Conservation (phyloP, 148 eudicot species). For the Amaranthus cruentus region DNA sequence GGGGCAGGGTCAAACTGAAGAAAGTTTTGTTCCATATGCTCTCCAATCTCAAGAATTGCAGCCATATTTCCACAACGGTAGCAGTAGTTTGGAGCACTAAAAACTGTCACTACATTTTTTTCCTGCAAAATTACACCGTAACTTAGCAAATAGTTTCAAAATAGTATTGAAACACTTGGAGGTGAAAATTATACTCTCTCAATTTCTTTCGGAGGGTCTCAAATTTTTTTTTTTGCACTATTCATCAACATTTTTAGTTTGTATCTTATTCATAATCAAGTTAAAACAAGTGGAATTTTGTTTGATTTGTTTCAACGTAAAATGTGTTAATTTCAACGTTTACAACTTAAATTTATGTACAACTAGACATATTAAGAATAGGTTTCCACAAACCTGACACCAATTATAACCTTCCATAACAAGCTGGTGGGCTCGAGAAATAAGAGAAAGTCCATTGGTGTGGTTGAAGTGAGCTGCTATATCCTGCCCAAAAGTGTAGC, state of each 20-base stretch:
- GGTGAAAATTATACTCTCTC: neutral
- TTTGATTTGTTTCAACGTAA: too few relatives aligned
- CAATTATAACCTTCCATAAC: constrained; percentile 97
- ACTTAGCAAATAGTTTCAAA: neutral
- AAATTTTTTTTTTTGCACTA: too few relatives aligned
- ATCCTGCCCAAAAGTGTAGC: constrained; percentile 95
- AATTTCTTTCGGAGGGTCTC: too few relatives aligned
- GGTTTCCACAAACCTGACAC: constrained; percentile 66
- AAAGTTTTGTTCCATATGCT: constrained; percentile 88
- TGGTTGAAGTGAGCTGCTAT: constrained; percentile 81
- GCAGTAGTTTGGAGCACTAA: constrained; percentile 88
- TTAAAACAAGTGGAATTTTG: too few relatives aligned
- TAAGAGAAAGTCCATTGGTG: constrained; percentile 84
- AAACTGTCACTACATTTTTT: constrained; percentile 85
- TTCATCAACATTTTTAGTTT: too few relatives aligned
- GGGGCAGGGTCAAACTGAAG: constrained; percentile 94
- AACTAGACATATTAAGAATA: neutral
- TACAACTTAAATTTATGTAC: too few relatives aligned
- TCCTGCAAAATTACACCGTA: constrained; percentile 37
- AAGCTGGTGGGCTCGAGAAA: constrained; percentile 95
- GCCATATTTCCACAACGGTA: constrained; percentile 94
- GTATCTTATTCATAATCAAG: too few relatives aligned
- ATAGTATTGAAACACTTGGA: neutral
- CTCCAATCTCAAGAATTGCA: constrained; percentile 88
- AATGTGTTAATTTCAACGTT: too few relatives aligned